Percentiles rank a stretch among this genome's conserved stretches.
Evolutionary conservation across 2,329 filamentous ascomycete species (phyloP).

Genomic region (Coniochaeta sp.): DNA sequence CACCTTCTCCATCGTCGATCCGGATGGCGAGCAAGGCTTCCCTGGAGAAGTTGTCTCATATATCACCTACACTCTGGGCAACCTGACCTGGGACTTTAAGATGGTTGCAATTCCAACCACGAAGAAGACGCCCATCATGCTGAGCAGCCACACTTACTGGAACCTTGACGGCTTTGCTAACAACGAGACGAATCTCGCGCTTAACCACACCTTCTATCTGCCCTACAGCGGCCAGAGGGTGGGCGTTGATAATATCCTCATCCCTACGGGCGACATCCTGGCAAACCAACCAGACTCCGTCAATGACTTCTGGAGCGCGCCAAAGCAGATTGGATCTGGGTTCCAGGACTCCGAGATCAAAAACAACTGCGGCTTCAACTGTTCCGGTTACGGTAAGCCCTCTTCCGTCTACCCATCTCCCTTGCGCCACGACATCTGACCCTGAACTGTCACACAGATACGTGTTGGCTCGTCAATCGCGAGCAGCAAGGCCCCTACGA

Average conservation of each 20-base stretch:
- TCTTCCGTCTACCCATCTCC: neutral
- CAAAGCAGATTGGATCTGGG: slow-evolving; percentile 72
- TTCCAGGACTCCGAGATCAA: slow-evolving; percentile 53
- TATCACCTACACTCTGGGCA: slow-evolving; percentile 63
- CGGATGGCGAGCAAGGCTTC: slow-evolving; percentile 68
- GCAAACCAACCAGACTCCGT: slow-evolving; percentile 59
- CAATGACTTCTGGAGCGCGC: slow-evolving; percentile 74
- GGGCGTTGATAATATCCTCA: slow-evolving; percentile 61
- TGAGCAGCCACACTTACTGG: slow-evolving; percentile 71
- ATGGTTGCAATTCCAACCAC: slow-evolving; percentile 65
- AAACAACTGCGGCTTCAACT: slow-evolving; percentile 73
- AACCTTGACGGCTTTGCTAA: slow-evolving; percentile 76
- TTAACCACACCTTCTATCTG: slow-evolving; percentile 67
- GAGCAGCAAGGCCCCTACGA: slow-evolving; percentile 47
- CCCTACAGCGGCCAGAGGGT: slow-evolving; percentile 66
- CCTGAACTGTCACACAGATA: slow-evolving; percentile 37
- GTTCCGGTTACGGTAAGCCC: slow-evolving; percentile 70
- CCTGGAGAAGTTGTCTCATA: slow-evolving; percentile 69
- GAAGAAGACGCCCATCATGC: slow-evolving; percentile 76
- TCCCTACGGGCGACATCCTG: slow-evolving; percentile 71
- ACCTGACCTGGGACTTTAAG: slow-evolving; percentile 62
- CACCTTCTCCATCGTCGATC: slow-evolving; percentile 68
- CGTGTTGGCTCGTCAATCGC: slow-evolving; percentile 62
- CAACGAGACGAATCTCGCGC: slow-evolving; percentile 53
- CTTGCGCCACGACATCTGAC: neutral